Evolutionary conservation across 2,329 filamentous ascomycete species (phyloP).

Genomic region (Epichloe hybrida): DNA sequence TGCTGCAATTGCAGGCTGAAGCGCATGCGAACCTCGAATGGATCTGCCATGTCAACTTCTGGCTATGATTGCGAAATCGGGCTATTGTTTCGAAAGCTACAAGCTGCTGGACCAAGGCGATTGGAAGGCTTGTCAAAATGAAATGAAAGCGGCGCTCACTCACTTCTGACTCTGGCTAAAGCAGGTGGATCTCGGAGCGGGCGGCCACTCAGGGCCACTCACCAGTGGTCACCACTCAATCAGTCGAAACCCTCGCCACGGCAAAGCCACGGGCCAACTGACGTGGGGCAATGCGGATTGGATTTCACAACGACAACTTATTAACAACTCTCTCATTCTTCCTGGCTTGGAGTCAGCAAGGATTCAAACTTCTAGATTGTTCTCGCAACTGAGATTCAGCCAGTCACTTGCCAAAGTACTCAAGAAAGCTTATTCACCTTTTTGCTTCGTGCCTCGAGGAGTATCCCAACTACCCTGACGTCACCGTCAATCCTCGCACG

Average conservation of each 20-base stretch:
- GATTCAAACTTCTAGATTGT: background rate
- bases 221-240: too few relatives aligned
- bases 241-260: background rate
- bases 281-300: too few relatives aligned
- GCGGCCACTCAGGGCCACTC: too few relatives aligned
- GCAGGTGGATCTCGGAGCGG: background rate
- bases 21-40: constrained; percentile 96
- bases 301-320: background rate
- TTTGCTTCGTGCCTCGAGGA: background rate
- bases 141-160: background rate
- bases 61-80: background rate
- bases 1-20: constrained; percentile 85
- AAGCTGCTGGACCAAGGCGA: background rate
- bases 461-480: background rate
- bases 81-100: background rate
- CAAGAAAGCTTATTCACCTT: background rate
- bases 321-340: too few relatives aligned
- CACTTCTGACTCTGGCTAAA: background rate
- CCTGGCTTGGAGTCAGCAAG: background rate
- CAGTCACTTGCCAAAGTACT: background rate
- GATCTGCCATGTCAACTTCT: constrained; percentile 46
- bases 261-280: background rate
- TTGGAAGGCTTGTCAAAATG: background rate
- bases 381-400: background rate
- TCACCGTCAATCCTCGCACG: background rate